These are phyloP conservation scores for Rhynchosporium graminicola DNA, from an alignment of 2,329 filamentous ascomycete species.

Conservation along the genomic window DNA sequence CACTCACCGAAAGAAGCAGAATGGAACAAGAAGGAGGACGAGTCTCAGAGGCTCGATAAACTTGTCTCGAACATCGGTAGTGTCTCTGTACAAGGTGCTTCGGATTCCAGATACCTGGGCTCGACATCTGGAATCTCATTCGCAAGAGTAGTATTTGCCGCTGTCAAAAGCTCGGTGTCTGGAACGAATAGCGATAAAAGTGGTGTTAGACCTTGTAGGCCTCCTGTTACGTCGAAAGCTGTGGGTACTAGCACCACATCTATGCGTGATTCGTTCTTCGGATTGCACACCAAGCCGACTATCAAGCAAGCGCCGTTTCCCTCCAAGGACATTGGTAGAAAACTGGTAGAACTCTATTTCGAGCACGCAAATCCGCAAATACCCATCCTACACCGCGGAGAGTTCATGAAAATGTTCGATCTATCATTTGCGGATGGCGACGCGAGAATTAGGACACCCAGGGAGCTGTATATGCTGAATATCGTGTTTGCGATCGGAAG, in stretches of 20 bases:
- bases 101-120: conserved; percentile 79
- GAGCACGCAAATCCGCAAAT: conserved; percentile 97
- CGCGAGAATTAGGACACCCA: conserved; percentile 65
- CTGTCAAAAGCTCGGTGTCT: conserved; percentile 73
- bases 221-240: conserved; percentile 45
- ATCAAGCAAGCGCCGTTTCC: conserved; percentile 87
- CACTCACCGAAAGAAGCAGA: conserved; percentile 33
- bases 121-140: conserved; percentile 92
- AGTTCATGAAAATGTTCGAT: conserved; percentile 89
- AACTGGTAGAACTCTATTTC: conserved; percentile 83
- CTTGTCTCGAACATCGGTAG: conserved; percentile 71
- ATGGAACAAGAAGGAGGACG: conserved; percentile 51
- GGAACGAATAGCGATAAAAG: conserved; percentile 68
- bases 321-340: conserved; percentile 68
- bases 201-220: conserved; percentile 59
- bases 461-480: conserved; percentile 91
- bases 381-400: conserved; percentile 82
- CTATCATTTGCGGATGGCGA: conserved; percentile 70
- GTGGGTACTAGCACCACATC: conserved; percentile 62
- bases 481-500: conserved; percentile 97
- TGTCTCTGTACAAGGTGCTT: conserved; percentile 75
- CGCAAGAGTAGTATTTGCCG: conserved; percentile 89
- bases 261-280: conserved; percentile 96
- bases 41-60: conserved; percentile 63
- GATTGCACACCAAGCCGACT: conserved; percentile 86